Evolutionary conservation across 129 eudicot species (phyloP).

Genomic region (Escallonia rubra): DNA sequence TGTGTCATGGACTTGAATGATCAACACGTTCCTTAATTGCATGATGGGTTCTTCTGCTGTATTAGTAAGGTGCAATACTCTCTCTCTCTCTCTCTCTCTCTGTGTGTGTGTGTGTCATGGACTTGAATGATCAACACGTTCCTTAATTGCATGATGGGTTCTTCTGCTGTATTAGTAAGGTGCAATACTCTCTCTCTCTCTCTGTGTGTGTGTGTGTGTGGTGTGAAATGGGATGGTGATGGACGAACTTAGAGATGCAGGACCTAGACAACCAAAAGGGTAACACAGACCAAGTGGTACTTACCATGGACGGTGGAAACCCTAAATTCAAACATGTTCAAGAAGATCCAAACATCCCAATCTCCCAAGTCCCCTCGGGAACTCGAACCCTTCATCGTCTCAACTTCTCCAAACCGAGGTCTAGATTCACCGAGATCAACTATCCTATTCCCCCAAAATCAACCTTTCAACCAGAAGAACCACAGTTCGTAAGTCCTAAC

Average conservation of each 20-base stretch:
- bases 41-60: too few species aligned
- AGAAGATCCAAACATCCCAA: background rate
- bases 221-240: background rate
- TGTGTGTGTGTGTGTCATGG: too few species aligned
- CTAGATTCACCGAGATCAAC: slow-evolving; percentile 9
- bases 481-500: background rate
- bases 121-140: background rate
- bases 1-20: background rate
- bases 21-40: too few species aligned
- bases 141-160: background rate
- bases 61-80: too few species aligned
- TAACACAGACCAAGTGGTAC: background rate
- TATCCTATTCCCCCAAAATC: background rate
- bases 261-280: background rate
- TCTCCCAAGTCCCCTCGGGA: background rate
- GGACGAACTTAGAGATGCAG: background rate
- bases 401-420: slow-evolving; percentile 15
- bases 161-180: background rate
- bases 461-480: background rate
- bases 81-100: background rate
- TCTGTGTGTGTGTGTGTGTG: too few species aligned
- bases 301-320: background rate
- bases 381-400: slow-evolving; percentile 13
- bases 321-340: background rate
- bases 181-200: background rate